Evolutionary conservation across 2,329 filamentous ascomycete species (phyloP), one percentile per base, ranked within the genome.

Genomic region (Dactylellina drechsleri): DNA sequence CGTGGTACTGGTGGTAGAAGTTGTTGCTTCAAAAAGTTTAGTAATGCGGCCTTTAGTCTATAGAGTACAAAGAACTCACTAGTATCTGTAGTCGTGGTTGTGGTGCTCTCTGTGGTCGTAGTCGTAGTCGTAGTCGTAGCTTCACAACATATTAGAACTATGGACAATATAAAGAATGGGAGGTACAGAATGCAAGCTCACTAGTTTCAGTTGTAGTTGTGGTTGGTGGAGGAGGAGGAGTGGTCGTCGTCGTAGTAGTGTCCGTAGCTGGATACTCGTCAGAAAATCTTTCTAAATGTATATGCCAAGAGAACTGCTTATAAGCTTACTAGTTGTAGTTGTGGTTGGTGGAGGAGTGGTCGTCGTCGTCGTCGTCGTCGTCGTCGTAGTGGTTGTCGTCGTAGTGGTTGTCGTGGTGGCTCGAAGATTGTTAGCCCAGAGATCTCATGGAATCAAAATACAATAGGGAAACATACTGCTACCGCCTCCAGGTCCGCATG

Each of bases 341-440:
- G 56, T 53, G 26, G 60, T 64, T 13, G 60, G 18, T 15, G 28
- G 10, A 26, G 36, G 50, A 18, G 53, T 72, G 36, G 60, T 62
- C 13, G 66, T 53, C 10, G 56, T 58, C 7, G 66, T 71, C 15
- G 66, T 64, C 7, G 59, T n/a, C n/a, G n/a, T n/a, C n/a, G n/a
- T n/a, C n/a, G n/a, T n/a, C n/a, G n/a, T n/a, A n/a, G n/a, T n/a
- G n/a, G n/a, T n/a, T n/a, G n/a, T 28, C 4, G 58, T 31, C 18
- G 58, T 65, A 16, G 67, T 65, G 3, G 59, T 49, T 12, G 60
- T 60, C 26, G 67, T 57, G 10, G 57, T 41, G 8, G 66, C 57
- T 58, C 7, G 40, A 43, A 15, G 16, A 40, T 57, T 43, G 53
- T 57, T 28, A 58, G 54, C 8, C 6, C 31, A 10, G 31, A 36